A percentile compares a stretch with the other conserved stretches of the same genome.
These are phyloP conservation scores for Lactifluus piperatus DNA, from an alignment of 768 basidiomycete genomes.

Conservation along the genomic window DNA sequence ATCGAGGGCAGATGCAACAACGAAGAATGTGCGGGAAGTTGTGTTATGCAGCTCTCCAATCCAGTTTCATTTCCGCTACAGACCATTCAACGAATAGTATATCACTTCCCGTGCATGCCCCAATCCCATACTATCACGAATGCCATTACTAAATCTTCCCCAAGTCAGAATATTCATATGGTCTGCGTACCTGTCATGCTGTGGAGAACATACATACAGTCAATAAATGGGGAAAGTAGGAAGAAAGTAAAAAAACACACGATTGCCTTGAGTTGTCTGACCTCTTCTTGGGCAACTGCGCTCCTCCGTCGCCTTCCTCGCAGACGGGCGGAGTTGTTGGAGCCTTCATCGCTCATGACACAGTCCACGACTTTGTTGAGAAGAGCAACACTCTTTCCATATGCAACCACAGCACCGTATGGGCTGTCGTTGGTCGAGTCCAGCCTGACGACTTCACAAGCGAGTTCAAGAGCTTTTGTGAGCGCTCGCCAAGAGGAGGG, in stretches of 20 bases:
- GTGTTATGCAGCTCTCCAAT: no score
- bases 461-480: constrained; percentile 78
- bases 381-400: constrained; percentile 77
- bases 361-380: constrained; percentile 90
- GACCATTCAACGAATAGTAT: no score
- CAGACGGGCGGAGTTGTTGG: constrained; percentile 49
- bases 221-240: background rate
- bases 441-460: constrained; percentile 81
- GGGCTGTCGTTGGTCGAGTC: constrained; percentile 86
- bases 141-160: no score
- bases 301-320: constrained; percentile 59
- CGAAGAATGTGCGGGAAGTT: constrained; percentile 94
- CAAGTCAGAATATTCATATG: constrained; percentile 93
- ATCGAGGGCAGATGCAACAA: no score
- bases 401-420: constrained; percentile 81
- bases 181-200: constrained; percentile 95
- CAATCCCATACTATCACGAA: no score
- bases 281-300: constrained; percentile 86
- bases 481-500: constrained; percentile 81
- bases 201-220: constrained; percentile 10
- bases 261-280: constrained; percentile 76
- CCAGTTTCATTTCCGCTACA: no score
- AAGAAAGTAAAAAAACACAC: constrained; percentile 45
- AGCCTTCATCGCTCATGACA: constrained; percentile 78
- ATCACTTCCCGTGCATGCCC: no score